Percentiles rank a stretch among this genome's conserved stretches.
phyloP scores from a whole-genome alignment of 805 yeast genomes.

The Candida dajiaensis region DNA sequence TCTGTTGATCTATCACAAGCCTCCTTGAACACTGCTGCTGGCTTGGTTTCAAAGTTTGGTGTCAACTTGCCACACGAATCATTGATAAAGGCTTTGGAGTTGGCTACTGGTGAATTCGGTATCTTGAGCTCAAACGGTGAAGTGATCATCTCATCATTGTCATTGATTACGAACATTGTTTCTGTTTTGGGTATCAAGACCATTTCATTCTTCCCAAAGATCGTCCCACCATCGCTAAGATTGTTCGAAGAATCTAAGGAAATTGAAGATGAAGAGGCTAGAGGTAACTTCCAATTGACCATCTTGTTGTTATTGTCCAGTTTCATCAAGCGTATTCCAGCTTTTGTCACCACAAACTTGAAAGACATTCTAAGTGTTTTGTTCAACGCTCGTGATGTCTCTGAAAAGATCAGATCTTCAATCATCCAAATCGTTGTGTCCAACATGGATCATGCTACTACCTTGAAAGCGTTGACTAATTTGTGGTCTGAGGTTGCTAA shows the following conservation, averaged over 20 bases:
- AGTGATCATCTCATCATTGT: conserved; percentile 64
- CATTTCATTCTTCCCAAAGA: conserved; percentile 79
- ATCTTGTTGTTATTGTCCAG: conserved; percentile 67
- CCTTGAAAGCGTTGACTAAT: conserved; percentile 54
- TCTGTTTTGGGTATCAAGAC: conserved; percentile 78
- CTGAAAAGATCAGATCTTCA: conserved; percentile 53
- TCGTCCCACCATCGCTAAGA: conserved; percentile 66
- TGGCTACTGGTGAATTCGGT: conserved; percentile 48
- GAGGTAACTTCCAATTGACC: conserved; percentile 54
- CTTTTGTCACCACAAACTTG: conserved; percentile 68
- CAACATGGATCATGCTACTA: conserved; percentile 59
- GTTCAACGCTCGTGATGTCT: conserved; percentile 51
- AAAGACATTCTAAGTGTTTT: conserved; percentile 54
- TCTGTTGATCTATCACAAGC: conserved; percentile 53
- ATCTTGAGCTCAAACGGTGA: conserved; percentile 52
- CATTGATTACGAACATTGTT: conserved; percentile 64
- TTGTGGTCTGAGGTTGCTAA: conserved; percentile 48
- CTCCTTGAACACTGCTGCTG: conserved; percentile 61
- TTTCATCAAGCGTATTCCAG: conserved; percentile 76
- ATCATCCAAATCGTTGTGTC: conserved; percentile 57
- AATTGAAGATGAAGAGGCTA: conserved; percentile 23
- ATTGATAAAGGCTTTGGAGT: conserved; percentile 42
- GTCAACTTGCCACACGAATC: conserved; percentile 39
- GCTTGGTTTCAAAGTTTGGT: conserved; percentile 60
- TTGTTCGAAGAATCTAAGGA: conserved; percentile 40